Conservation (phyloP, 78 protist species). For the Trichosphaerium sp. region DNA sequence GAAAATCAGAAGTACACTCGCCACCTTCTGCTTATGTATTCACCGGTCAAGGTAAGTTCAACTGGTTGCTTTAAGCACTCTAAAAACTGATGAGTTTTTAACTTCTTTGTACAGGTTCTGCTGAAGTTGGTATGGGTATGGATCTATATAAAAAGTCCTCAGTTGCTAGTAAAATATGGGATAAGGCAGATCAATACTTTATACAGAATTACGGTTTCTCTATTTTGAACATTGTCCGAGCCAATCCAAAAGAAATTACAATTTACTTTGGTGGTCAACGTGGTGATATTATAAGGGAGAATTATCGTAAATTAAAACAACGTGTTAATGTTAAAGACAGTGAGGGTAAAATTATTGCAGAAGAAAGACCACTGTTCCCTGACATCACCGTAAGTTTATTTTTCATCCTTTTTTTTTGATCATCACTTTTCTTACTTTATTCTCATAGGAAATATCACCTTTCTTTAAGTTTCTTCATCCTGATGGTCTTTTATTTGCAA, state of each 20-base stretch:
- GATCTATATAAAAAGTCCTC: conserved; percentile 29
- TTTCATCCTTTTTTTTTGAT: too few species aligned
- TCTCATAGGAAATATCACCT: not conserved
- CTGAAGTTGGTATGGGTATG: conserved; percentile 53
- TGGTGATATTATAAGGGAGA: conserved; percentile 39
- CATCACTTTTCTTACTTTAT: conserved; percentile 14
- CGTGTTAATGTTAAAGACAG: not conserved
- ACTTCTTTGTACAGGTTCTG: too few species aligned
- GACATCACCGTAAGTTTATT: too few species aligned
- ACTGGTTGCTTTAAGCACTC: too few species aligned
- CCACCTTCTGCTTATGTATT: conserved; percentile 54
- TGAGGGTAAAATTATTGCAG: not conserved
- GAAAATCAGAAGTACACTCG: conserved; percentile 21
- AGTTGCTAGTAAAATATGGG: conserved; percentile 43
- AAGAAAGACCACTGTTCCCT: too few species aligned
- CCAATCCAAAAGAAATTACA: conserved; percentile 43
- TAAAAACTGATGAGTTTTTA: too few species aligned
- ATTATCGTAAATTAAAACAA: conserved; percentile 10
- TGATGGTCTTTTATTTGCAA: conserved; percentile 48
- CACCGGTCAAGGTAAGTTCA: conserved; percentile 73
- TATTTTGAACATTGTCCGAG: conserved; percentile 40
- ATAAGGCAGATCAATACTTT: conserved; percentile 43
- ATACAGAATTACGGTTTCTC: conserved; percentile 26
- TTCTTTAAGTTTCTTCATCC: conserved; percentile 35
- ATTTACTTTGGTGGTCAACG: conserved; percentile 50